phyloP scores from a whole-genome alignment of 1,139 yeast genomes.

The Yamadazyma diospyri region DNA sequence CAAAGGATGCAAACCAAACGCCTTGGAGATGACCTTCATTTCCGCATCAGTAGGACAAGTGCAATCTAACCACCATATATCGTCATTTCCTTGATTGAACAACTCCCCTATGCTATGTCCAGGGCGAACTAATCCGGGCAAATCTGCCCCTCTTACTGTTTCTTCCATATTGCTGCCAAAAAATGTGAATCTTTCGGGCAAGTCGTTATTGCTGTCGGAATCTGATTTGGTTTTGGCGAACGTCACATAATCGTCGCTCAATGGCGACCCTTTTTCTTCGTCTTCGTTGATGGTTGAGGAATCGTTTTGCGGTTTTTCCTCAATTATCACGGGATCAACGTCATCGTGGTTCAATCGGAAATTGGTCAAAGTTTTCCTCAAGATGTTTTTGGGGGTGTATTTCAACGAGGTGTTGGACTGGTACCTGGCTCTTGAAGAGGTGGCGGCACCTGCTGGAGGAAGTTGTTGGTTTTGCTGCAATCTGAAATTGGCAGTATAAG shows the following conservation, averaged over 20 bases:
- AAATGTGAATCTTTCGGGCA: slow-evolving; percentile 77
- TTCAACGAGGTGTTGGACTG: slow-evolving; percentile 50
- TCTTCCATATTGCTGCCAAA: slow-evolving; percentile 80
- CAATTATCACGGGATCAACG: slow-evolving; percentile 10
- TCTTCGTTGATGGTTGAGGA: slow-evolving; percentile 19
- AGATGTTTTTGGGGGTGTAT: slow-evolving; percentile 52
- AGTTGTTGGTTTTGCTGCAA: slow-evolving; percentile 31
- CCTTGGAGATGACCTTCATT: slow-evolving; percentile 61
- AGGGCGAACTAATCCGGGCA: slow-evolving; percentile 66
- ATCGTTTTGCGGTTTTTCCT: slow-evolving; percentile 1
- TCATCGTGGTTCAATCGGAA: slow-evolving; percentile 4
- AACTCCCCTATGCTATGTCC: slow-evolving; percentile 63
- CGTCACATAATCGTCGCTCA: slow-evolving; percentile 22
- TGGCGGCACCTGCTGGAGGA: slow-evolving; percentile 11
- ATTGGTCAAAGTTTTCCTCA: slow-evolving; percentile 19
- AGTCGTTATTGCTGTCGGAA: slow-evolving; percentile 14
- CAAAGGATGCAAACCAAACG: slow-evolving; percentile 78
- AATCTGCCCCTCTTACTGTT: slow-evolving; percentile 85
- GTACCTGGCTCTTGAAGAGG: slow-evolving; percentile 15
- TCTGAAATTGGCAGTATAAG: slow-evolving; percentile 22
- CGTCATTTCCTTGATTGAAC: slow-evolving; percentile 59
- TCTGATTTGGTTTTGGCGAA: slow-evolving; percentile 14
- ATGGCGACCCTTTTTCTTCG: slow-evolving; percentile 22
- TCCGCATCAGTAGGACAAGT: slow-evolving; percentile 66
- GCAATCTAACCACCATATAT: slow-evolving; percentile 78